Evolutionary conservation across 371 early-diverging fungal genomes (phyloP).

Genomic region (Apophysomyces trapeziformis): DNA sequence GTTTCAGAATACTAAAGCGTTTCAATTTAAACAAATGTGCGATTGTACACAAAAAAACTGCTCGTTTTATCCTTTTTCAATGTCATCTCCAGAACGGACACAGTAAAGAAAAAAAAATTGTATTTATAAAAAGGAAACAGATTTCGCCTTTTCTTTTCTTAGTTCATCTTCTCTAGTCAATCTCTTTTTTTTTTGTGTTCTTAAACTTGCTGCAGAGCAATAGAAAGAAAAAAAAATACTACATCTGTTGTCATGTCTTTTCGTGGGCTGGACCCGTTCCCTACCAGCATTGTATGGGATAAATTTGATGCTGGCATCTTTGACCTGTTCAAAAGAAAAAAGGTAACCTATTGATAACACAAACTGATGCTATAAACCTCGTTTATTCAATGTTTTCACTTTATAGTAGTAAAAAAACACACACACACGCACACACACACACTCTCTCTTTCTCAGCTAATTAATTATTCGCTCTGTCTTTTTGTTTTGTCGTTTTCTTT

Average conservation of each 20-base stretch:
- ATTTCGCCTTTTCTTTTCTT: not conserved
- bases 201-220: too few relatives aligned
- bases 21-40: constrained; percentile 10
- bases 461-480: constrained; percentile 2
- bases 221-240: too few relatives aligned
- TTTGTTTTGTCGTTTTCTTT: not conserved
- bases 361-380: too few relatives aligned
- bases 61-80: constrained; percentile 9
- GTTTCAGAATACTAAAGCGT: constrained; percentile 11
- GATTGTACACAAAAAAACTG: not conserved
- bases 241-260: too few relatives aligned
- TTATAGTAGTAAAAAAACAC: too few relatives aligned
- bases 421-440: not conserved
- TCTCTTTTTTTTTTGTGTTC: too few relatives aligned
- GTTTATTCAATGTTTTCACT: too few relatives aligned
- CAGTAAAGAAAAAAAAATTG: not conserved
- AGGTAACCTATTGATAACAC: not conserved
- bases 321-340: not conserved
- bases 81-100: not conserved
- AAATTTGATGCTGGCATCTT: not conserved
- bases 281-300: too few relatives aligned
- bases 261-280: too few relatives aligned
- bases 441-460: not conserved
- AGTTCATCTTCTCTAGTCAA: too few relatives aligned
- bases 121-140: not conserved